Conservation (phyloP, 768 basidiomycete species). For the Galerina marginata region DNA sequence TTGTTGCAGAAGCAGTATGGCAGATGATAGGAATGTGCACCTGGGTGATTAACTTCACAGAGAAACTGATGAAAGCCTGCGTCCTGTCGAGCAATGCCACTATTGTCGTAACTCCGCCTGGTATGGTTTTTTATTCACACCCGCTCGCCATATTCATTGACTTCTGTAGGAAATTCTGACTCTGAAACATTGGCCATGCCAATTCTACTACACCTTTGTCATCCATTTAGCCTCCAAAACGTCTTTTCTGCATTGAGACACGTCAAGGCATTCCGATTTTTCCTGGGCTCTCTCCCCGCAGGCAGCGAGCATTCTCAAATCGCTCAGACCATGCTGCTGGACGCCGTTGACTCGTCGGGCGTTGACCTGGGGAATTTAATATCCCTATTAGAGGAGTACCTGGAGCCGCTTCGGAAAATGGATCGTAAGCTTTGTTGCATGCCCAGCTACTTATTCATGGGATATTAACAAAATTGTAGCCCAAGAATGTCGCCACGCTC, state of each 20-base stretch:
- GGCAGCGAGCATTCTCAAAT: slow-evolving; percentile 67
- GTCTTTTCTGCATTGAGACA: slow-evolving; percentile 56
- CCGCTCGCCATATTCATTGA: slow-evolving; percentile 2
- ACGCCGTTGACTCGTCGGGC: slow-evolving; percentile 68
- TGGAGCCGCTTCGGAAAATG: slow-evolving; percentile 37
- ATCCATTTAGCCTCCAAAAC: slow-evolving; percentile 63
- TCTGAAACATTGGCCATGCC: slow-evolving; percentile 26
- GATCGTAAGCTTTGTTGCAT: slow-evolving; percentile 30
- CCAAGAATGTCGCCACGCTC: slow-evolving; percentile 52
- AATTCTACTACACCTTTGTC: slow-evolving; percentile 61
- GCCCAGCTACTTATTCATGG: neutral
- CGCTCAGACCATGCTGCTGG: slow-evolving; percentile 65
- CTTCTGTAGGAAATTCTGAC: slow-evolving; percentile 1
- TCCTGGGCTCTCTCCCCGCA: slow-evolving; percentile 57
- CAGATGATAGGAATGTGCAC: slow-evolving; percentile 65
- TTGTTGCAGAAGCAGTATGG: slow-evolving; percentile 68
- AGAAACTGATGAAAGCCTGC: slow-evolving; percentile 63
- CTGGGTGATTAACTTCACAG: slow-evolving; percentile 68
- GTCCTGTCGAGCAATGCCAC: slow-evolving; percentile 40
- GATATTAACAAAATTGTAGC: slow-evolving; percentile 37
- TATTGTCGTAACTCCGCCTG: slow-evolving; percentile 1
- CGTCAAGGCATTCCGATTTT: slow-evolving; percentile 61
- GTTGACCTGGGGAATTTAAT: slow-evolving; percentile 62
- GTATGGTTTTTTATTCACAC: neutral
- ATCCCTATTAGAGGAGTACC: slow-evolving; percentile 45